Evolutionary conservation across 2,329 filamentous ascomycete species (phyloP), one percentile per base, ranked within the genome.

Genomic region (Pseudocercospora musae): DNA sequence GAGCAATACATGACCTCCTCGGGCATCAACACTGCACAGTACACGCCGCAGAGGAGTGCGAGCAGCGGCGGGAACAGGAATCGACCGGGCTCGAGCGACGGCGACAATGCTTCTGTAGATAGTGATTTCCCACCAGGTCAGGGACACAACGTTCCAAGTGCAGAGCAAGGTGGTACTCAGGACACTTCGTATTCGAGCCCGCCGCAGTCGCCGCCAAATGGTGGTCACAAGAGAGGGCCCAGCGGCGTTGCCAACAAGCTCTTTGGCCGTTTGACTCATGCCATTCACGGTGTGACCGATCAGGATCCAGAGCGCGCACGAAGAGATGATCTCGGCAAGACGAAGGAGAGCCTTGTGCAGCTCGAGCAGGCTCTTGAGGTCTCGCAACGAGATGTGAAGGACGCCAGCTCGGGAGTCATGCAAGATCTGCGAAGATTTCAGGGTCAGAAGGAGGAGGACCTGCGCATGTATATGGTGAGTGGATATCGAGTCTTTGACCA

Each of bases 261-360:
- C 57, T 98, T 99, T 75, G 95, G 94, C 0, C 90, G 93, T 10
- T 89, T 99, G 65, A 96, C 91, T 59, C 94, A 99, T 78, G 95
- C 95, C 0, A 92, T 98, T 33, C 92, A 98, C 73, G 95, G 95
- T 3, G 94, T 98, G 71, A 94, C 95, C 0, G 95, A 99, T 74
- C 91, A 96, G 46, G 95, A 99, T 73, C 95, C 95, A 0, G 95
- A 99, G 78, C 85, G 93, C 66, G 96, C 93, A 48, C 85, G 95
- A 58, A 85, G 95, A 58, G 95, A 99, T 75, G 89, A 92, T 66
- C 97, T 99, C 69, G 93, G 94, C 42, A 98, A 97, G 82, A 99
- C 95, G 0, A 88, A 89, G 67, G 95, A 99, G 78, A 91, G 88
- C 62, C 87, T 99, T 65, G 84, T 80, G 13, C 85, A 97, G 80